These are phyloP conservation scores for Trifolium dubium DNA, from an alignment of 306 rosid genomes.

Conservation along the genomic window DNA sequence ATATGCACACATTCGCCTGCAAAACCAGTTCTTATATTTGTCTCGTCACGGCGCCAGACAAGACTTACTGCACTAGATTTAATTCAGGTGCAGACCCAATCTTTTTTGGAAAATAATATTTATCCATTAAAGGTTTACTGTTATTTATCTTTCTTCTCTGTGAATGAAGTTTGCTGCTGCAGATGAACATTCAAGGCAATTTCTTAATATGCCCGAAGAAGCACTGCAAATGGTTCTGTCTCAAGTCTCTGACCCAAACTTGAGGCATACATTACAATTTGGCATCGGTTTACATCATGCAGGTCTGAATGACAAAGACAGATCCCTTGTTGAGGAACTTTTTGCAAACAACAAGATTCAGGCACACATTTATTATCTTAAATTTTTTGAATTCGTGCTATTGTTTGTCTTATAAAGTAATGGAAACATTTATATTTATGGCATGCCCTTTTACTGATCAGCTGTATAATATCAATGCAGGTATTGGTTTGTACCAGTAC, in stretches of 20 bases:
- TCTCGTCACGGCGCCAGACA: conserved; percentile 96
- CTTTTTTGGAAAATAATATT: conserved; percentile 34
- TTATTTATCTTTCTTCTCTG: conserved; percentile 38
- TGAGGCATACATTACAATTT: conserved; percentile 95
- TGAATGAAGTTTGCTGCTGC: conserved; percentile 84
- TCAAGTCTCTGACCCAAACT: conserved; percentile 90
- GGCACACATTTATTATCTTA: conserved; percentile 60
- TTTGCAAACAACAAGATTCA: conserved; percentile 94
- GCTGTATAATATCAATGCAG: conserved; percentile 47
- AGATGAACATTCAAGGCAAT: conserved; percentile 89
- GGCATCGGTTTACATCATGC: conserved; percentile 98
- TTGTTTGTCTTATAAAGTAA: neutral
- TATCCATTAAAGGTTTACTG: conserved; percentile 32
- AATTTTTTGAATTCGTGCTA: conserved; percentile 5
- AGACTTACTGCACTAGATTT: conserved; percentile 94
- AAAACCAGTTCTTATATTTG: conserved; percentile 97
- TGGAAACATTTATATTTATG: neutral
- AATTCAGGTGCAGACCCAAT: conserved; percentile 69
- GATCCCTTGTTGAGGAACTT: conserved; percentile 93
- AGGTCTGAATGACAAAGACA: conserved; percentile 91
- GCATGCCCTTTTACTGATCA: conserved; percentile 18
- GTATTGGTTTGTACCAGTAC: conserved; percentile 97
- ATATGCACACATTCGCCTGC: conserved; percentile 96
- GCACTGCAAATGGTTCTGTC: conserved; percentile 85
- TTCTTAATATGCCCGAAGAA: conserved; percentile 85